phyloP scores from a whole-genome alignment of 2,329 filamentous ascomycete genomes.

The Cadophora sp. region DNA sequence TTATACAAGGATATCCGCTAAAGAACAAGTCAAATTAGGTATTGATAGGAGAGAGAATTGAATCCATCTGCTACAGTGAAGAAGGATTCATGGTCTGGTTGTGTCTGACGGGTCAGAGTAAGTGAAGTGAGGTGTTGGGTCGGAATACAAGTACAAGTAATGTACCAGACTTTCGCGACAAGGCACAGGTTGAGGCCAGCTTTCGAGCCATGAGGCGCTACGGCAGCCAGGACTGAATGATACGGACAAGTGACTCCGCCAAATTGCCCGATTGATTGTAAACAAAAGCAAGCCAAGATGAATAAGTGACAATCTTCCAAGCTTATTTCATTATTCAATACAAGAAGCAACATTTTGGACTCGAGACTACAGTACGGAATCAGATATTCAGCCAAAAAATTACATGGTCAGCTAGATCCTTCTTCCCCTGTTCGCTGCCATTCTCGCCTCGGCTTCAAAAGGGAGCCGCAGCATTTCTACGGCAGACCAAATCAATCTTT shows the following conservation, averaged over 20 bases:
- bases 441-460: slow-evolving; percentile 7
- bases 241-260: too few species aligned
- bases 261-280: too few species aligned
- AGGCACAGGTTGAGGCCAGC: slow-evolving; percentile 28
- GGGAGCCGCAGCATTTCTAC: background rate
- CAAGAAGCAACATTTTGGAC: too few species aligned
- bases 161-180: slow-evolving; percentile 11
- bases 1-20: slow-evolving; percentile 40
- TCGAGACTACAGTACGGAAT: too few species aligned
- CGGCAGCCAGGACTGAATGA: slow-evolving; percentile 18
- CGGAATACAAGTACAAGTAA: background rate
- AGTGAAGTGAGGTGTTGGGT: slow-evolving; percentile 10
- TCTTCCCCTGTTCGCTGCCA: too few species aligned
- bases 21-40: slow-evolving; percentile 38
- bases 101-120: slow-evolving; percentile 14
- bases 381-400: too few species aligned
- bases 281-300: background rate
- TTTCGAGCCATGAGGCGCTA: slow-evolving; percentile 14
- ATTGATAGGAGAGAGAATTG: slow-evolving; percentile 21
- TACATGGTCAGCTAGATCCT: too few species aligned
- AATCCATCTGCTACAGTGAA: slow-evolving; percentile 32
- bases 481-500: background rate
- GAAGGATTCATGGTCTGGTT: slow-evolving; percentile 10
- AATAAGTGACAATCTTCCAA: too few species aligned
- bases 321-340: too few species aligned